A percentile compares a stretch with the other conserved stretches of the same genome.
Evolutionary conservation across 1,284 basidiomycete species (phyloP).

Genomic region (Cryptococcus deneoformans): DNA sequence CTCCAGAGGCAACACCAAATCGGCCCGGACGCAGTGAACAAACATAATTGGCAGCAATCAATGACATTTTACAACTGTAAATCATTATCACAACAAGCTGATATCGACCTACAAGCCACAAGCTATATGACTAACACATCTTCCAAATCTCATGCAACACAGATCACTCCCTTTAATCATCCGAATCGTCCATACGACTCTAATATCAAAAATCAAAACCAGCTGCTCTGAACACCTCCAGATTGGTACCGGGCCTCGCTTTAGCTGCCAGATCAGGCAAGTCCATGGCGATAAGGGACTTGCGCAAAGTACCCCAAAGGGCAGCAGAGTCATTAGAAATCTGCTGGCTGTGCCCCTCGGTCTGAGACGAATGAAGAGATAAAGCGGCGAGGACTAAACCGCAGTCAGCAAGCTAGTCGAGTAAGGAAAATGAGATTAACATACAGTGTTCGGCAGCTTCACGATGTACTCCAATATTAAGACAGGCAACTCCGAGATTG

Average conservation of each 20-base stretch:
- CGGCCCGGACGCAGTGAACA: too few relatives aligned
- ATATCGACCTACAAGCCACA: too few relatives aligned
- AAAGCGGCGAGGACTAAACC: slow-evolving; percentile 72
- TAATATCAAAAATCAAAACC: slow-evolving; percentile 73
- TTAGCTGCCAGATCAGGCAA: slow-evolving; percentile 55
- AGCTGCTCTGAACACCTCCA: slow-evolving; percentile 69
- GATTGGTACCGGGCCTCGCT: slow-evolving; percentile 54
- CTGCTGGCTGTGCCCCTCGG: slow-evolving; percentile 48
- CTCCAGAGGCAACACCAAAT: too few relatives aligned
- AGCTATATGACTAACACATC: too few relatives aligned
- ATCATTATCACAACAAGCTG: too few relatives aligned
- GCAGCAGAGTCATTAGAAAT: slow-evolving; percentile 55
- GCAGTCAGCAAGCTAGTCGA: neutral
- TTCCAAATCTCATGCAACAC: too few relatives aligned
- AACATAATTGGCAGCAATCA: too few relatives aligned
- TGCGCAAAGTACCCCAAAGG: slow-evolving; percentile 88
- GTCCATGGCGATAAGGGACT: slow-evolving; percentile 77
- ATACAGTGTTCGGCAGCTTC: slow-evolving; percentile 90
- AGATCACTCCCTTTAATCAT: too few relatives aligned
- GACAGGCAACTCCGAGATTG: slow-evolving; percentile 95
- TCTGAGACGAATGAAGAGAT: slow-evolving; percentile 62
- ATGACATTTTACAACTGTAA: too few relatives aligned
- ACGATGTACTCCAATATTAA: slow-evolving; percentile 89
- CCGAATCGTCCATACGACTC: neutral
- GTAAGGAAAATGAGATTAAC: slow-evolving; percentile 8